Evolutionary conservation across 305 asterid genomes (phyloP), one percentile per base, ranked within the genome.

Genomic region (Plantago coronopus): DNA sequence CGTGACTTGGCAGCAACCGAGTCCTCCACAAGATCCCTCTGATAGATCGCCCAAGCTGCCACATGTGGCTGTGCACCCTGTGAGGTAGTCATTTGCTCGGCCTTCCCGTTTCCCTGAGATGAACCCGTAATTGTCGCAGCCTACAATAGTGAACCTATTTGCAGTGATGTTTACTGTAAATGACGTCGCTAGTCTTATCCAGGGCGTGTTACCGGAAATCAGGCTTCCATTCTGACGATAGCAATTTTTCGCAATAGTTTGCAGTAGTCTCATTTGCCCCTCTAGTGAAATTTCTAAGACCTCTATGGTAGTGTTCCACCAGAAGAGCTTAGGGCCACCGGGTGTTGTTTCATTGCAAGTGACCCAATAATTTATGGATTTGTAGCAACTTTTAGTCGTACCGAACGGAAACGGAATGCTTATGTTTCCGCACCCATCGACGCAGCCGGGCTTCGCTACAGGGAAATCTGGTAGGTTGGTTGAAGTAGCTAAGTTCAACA

Each of bases 371-470:
- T 8, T 16, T 1, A 0, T 2, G 62, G 3, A 1, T 17, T 37
- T 37, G 45, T 20, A 15, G 27, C 73, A 72, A 25, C 43, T 46
- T 38, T 53, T 17, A 4, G 60, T 72, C 13, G 61, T 22, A 11
- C 72, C 72, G 34, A 72, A 67, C 17, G 77, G 67, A 22, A 31
- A 72, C 15, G 66, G 69, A 57, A 67, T 72, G 29, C 22, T 44
- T 18, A 57, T 18, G 13, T 62, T 27, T 16, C 70, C 72, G 58
- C 72, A 67, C 20, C 17, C 54, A 20, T 48, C 46, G 11, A 46
- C 22, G 56, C 68, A 54, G 12, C 7, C 19, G 23, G 18, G 23
- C 27, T 20, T 49, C 8, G 55, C 55, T 25, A 49, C 14, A 19
- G 55, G 29, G 21, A 47, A 17, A 16, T 47, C 21, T 16, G 53